These are phyloP conservation scores for Phaeophleospora eucalypticola DNA, from an alignment of 2,329 filamentous ascomycete genomes.

Conservation along the genomic window DNA sequence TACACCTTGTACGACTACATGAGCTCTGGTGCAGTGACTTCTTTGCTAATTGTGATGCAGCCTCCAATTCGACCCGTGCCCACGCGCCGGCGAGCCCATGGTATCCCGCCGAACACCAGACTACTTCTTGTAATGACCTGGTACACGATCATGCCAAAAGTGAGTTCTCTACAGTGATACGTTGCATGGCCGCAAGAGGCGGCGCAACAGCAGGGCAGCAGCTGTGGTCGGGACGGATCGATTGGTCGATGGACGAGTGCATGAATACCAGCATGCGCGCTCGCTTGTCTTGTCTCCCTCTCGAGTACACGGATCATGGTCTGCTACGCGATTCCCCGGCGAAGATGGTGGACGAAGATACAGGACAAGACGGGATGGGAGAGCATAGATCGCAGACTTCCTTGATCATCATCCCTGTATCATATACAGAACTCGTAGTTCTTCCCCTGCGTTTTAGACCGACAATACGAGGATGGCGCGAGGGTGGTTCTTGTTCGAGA, in stretches of 20 bases:
- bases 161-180: neutral
- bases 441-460: neutral
- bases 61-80: conserved; percentile 98
- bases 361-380: too few species aligned
- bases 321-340: neutral
- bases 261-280: too few species aligned
- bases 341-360: neutral
- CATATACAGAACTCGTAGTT: conserved; percentile 6
- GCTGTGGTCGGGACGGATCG: neutral
- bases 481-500: too few species aligned
- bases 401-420: conserved; percentile 5
- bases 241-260: too few species aligned
- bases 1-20: conserved; percentile 87
- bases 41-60: conserved; percentile 45
- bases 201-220: neutral
- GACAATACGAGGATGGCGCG: neutral
- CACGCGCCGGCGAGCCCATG: conserved; percentile 95
- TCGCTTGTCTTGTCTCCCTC: too few species aligned
- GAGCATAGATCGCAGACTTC: conserved; percentile 4
- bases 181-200: conserved; percentile 1
- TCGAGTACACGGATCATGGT: neutral
- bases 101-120: conserved; percentile 92
- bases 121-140: conserved; percentile 79
- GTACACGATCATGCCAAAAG: neutral
- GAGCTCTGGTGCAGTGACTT: neutral